These are phyloP conservation scores for Adansonia grandidieri DNA, from an alignment of 441 rosid genomes.

Conservation along the genomic window DNA sequence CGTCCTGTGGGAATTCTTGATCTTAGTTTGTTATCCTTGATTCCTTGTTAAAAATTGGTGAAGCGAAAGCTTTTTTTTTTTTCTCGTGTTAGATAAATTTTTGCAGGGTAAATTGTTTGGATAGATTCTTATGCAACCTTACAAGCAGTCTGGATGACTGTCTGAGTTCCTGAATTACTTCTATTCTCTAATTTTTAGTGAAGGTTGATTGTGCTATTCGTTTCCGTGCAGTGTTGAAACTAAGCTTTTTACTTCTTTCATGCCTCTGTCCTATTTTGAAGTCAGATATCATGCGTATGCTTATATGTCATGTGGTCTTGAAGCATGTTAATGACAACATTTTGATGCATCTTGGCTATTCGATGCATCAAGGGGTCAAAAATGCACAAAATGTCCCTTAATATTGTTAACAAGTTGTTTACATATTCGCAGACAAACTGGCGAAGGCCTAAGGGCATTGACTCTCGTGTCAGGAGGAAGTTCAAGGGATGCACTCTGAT, in stretches of 20 bases:
- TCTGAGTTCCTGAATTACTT: background rate
- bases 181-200: background rate
- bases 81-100: background rate
- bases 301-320: background rate
- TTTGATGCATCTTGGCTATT: background rate
- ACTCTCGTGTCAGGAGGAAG: no score
- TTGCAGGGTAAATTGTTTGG: background rate
- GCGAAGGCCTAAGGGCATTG: no score
- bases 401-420: background rate
- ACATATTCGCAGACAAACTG: constrained; percentile 43
- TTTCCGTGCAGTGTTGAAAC: background rate
- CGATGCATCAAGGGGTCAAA: background rate
- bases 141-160: background rate
- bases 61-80: no score
- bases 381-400: background rate
- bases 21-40: background rate
- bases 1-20: background rate
- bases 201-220: background rate
- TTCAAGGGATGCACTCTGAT: no score
- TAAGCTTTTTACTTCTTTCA: background rate
- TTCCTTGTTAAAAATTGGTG: background rate
- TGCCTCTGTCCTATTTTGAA: background rate
- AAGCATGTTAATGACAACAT: background rate
- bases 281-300: background rate
- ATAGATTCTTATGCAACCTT: no score